phyloP scores from a whole-genome alignment of 228 moss, liverwort and hornwort genomes.

The Sphagnum fallax region DNA sequence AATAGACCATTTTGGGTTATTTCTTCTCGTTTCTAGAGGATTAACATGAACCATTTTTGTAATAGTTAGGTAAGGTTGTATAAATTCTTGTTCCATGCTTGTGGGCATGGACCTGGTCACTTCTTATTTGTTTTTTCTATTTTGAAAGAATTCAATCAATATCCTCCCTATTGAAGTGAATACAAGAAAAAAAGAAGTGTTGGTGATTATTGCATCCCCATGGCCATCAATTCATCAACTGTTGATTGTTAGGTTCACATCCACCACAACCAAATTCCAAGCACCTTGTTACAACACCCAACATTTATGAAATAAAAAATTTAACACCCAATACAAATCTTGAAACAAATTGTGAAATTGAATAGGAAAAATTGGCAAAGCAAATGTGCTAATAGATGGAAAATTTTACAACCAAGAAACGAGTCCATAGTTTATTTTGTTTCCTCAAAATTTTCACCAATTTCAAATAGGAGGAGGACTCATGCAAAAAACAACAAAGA shows the following conservation, averaged over 20 bases:
- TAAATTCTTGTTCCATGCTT: not conserved
- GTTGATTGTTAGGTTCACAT: conserved; percentile 13
- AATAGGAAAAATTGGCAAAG: not conserved
- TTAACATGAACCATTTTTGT: too few species aligned
- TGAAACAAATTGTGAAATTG: not conserved
- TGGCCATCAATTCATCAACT: conserved; percentile 15
- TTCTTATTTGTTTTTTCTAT: not conserved
- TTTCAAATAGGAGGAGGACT: not conserved
- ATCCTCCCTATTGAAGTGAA: conserved; percentile 12
- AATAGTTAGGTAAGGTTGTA: too few species aligned
- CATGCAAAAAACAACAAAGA: conserved; percentile 41
- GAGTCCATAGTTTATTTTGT: not conserved
- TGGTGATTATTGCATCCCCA: conserved; percentile 7
- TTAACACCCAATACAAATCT: too few species aligned
- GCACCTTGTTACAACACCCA: not conserved
- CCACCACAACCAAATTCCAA: not conserved
- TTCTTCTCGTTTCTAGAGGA: too few species aligned
- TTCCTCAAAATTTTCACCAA: not conserved
- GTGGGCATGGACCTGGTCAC: not conserved
- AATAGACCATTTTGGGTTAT: too few species aligned
- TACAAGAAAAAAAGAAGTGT: conserved; percentile 8
- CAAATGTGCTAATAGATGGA: too few species aligned
- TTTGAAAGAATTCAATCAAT: not conserved
- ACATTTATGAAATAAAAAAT: not conserved
- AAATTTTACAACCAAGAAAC: not conserved